Evolutionary conservation across 495 filamentous ascomycete species (phyloP).

Genomic region (Penicillium tannophilum): DNA sequence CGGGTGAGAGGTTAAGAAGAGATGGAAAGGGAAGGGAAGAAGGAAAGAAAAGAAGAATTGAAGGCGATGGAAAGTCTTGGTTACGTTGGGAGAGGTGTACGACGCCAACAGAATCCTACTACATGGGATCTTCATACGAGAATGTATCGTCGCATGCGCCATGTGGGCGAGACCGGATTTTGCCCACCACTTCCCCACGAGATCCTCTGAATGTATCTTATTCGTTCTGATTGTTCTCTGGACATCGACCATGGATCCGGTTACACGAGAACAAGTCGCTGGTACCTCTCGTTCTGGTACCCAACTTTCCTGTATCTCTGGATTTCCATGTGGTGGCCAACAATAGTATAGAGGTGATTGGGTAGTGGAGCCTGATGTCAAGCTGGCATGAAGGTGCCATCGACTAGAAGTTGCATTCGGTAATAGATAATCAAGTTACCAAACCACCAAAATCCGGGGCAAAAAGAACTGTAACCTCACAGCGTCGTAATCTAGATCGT

Average conservation of each 20-base stretch:
- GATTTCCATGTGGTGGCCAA: slow-evolving; percentile 27
- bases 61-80: not conserved
- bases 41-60: slow-evolving; percentile 4
- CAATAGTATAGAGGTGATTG: slow-evolving; percentile 10
- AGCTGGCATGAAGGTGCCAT: slow-evolving; percentile 27
- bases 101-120: slow-evolving; percentile 10
- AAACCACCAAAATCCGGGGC: slow-evolving; percentile 6
- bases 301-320: not conserved
- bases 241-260: not conserved
- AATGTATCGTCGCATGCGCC: slow-evolving; percentile 17
- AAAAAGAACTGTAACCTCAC: slow-evolving; percentile 25
- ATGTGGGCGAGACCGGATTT: slow-evolving; percentile 13
- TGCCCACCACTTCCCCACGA: slow-evolving; percentile 2
- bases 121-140: slow-evolving; percentile 3
- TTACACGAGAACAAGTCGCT: slow-evolving; percentile 1
- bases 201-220: not conserved
- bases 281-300: slow-evolving; percentile 3
- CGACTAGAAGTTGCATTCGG: slow-evolving; percentile 40
- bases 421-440: slow-evolving; percentile 16
- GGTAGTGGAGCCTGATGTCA: slow-evolving; percentile 12
- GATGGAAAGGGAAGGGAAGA: not conserved
- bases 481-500: slow-evolving; percentile 24
- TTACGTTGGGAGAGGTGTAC: slow-evolving; percentile 3
- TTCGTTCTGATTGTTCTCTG: slow-evolving; percentile 4
- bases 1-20: slow-evolving; percentile 5